Conservation (phyloP, 1,139 yeast species). For the Lodderomyces theae region DNA sequence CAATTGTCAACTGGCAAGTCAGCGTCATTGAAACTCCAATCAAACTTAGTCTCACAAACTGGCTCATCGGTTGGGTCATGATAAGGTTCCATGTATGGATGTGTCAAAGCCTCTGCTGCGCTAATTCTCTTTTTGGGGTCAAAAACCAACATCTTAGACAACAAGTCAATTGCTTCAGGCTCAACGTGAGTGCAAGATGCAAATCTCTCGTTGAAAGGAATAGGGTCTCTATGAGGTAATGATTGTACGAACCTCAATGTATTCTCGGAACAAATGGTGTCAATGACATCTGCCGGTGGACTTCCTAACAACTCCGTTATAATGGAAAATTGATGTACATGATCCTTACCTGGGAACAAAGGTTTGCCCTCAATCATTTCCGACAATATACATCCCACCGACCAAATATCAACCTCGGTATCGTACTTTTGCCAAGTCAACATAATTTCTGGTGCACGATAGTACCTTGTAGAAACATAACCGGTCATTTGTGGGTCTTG, state of each 20-base stretch:
- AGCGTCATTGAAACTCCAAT: constrained; percentile 98
- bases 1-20: constrained; percentile 97
- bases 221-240: constrained; percentile 87
- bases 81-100: constrained; percentile 93
- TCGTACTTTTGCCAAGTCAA: constrained; percentile 99
- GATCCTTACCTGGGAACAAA: constrained; percentile 96
- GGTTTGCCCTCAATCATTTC: constrained; percentile 99
- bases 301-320: constrained; percentile 95
- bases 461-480: constrained; percentile 92
- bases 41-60: constrained; percentile 85
- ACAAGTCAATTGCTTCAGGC: constrained; percentile 85
- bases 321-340: constrained; percentile 95
- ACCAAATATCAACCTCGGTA: constrained; percentile 98
- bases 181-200: constrained; percentile 67
- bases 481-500: constrained; percentile 99
- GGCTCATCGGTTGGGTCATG: constrained; percentile 99
- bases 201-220: constrained; percentile 82
- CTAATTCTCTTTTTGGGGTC: constrained; percentile 93
- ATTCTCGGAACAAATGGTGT: constrained; percentile 93
- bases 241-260: constrained; percentile 92
- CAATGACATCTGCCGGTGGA: constrained; percentile 94
- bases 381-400: constrained; percentile 98
- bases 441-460: constrained; percentile 99
- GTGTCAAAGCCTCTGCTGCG: constrained; percentile 86
- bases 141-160: constrained; percentile 87